Evolutionary conservation across 371 early-diverging fungal genomes (phyloP), one percentile per base, ranked within the genome.

Genomic region (Massospora cicadina): DNA sequence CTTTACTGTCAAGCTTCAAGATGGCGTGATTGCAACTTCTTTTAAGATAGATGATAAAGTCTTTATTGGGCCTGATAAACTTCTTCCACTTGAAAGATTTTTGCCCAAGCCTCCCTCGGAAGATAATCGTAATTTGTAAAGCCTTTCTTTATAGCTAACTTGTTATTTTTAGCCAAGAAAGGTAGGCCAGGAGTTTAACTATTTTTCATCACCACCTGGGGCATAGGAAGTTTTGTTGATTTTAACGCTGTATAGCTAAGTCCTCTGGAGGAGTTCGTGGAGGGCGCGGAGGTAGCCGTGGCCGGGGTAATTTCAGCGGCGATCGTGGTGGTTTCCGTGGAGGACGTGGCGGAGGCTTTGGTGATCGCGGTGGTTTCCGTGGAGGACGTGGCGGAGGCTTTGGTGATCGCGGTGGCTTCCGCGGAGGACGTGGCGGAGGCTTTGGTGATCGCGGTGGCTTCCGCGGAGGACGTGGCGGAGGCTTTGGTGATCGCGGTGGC

Each of bases 71-170:
- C 81, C 85, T 13, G 96, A 98, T 71, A 93, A 91, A 71, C 81
- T 98, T 65, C 74, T 98, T 62, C 98, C 98, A 27, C 71, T 98
- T 68, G 96, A 98, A 66, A 82, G 95, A 62, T 98, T 98, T 82
- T 72, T 98, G 73, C 95, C 98, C 63, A 95, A 92, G 78, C 95
- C 98, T 54, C 87, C 77, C 64, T 81, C 77, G 76, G 82, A 85
- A 83, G 73, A 58, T 74, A 64, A 60, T 32, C 27, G 43, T 0
- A 43, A 58, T 21, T 55, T 64, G 33, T 30, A 26, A 58, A 63
- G 33, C 43, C 32, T 24, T 33, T 55, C 25, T 58, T 17, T n/a
- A 43, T 60, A 26, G 23, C 53, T 33, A 54, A n/a, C 2, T 28
- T 66, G 67, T 76, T 77, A 64, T 75, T 76, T 66, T 79, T 82